Conservation (phyloP, 2,329 filamentous ascomycete genomes). For the Fusarium caatingaense region DNA sequence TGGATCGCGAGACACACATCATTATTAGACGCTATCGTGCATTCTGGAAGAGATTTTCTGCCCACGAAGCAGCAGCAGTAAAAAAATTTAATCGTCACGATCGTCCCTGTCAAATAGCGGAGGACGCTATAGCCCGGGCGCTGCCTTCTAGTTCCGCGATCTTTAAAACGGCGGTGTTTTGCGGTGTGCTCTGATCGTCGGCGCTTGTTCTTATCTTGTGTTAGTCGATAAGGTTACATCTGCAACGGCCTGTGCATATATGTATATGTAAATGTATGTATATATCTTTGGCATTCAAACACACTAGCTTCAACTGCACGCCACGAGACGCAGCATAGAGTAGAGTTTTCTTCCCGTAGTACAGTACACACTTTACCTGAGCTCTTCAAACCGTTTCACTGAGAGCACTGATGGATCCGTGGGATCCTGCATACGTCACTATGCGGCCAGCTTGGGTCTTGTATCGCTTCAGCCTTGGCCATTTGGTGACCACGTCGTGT, state of each 20-base stretch:
- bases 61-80: conserved; percentile 28
- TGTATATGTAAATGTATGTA: conserved; percentile 35
- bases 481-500: conserved; percentile 43
- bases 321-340: conserved; percentile 26
- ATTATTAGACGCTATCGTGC: conserved; percentile 18
- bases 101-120: conserved; percentile 28
- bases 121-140: conserved; percentile 36
- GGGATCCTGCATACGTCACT: conserved; percentile 44
- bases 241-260: conserved; percentile 26
- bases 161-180: conserved; percentile 33
- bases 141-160: conserved; percentile 38
- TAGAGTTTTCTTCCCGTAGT: conserved; percentile 9
- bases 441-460: conserved; percentile 33
- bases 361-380: conserved; percentile 1
- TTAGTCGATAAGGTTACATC: conserved; percentile 35
- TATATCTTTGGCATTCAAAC: conserved; percentile 35
- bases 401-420: conserved; percentile 22
- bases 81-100: conserved; percentile 24
- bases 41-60: conserved; percentile 25
- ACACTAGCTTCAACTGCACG: conserved; percentile 28
- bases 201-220: conserved; percentile 34
- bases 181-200: conserved; percentile 34
- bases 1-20: conserved; percentile 27
- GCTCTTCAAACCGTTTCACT: conserved; percentile 5
- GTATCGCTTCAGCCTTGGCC: conserved; percentile 36